Evolutionary conservation across 176 grass and related monocot species (phyloP), one percentile per base, ranked within the genome.

Genomic region (Saccharum officinarum): DNA sequence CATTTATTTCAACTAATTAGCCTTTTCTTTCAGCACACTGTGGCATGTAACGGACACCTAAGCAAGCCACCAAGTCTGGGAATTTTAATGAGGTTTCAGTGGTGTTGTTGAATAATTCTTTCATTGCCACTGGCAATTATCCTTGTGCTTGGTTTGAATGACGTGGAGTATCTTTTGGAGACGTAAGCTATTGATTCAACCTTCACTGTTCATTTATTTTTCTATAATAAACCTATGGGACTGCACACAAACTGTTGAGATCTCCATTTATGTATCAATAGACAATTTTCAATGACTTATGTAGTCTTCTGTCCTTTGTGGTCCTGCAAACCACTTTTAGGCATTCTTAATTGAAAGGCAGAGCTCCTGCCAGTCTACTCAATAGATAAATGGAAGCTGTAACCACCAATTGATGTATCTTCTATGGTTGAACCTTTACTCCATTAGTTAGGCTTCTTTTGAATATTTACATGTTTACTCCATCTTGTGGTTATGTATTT

Each of bases 51-150:
- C 95, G 96, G 96, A 98, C 83, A 98, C n/a, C 96, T 69, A 98
- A 95, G 66, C 91, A 95, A 85, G 91, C 92, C 30, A 98, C 96
- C 75, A 94, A 87, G 41, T 98, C 96, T 75, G 96, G 96, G 57
- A 92, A 98, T 85, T 89, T 98, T 91, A 98, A 95, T 28, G 93
- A 95, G 80, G 86, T 98, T 80, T 95, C 96, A 13, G 95, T 98
- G 96, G 96, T 98, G 84, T 87, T 98, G 36, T 85, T 98, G 69
- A 98, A 98, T 76, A 98, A 98, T n/a, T 81, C 96, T 98, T 79
- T 95, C 96, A 20, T 75, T 98, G 42, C 96, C 96, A 57, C 77
- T 94, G 81, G 96, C 93, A 74, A 76, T 98, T 85, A 73, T 94
- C 63, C 96, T 98, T 59, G 59, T 95, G 22, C 83, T 98, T 76